Conservation (phyloP, 2,329 filamentous ascomycete species). For the Colletotrichum eremochloae region DNA sequence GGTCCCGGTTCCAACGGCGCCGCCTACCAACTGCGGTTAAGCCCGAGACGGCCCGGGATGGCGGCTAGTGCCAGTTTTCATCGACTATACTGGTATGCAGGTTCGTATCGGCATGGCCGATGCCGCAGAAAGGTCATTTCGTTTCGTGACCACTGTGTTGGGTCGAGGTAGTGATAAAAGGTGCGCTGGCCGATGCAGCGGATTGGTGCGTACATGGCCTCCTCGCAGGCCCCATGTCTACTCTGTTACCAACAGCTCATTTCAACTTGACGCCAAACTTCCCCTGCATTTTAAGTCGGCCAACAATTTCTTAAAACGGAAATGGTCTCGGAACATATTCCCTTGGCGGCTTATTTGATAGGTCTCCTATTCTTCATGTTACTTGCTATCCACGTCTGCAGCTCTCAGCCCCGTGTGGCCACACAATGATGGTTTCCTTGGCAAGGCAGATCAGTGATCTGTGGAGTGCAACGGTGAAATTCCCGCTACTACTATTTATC, state of each 20-base stretch:
- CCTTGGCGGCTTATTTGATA: not conserved
- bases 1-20: not conserved
- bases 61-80: not conserved
- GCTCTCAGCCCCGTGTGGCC: not conserved
- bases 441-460: not conserved
- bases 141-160: conserved; percentile 15
- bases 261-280: not conserved
- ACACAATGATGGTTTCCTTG: not conserved
- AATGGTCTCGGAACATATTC: too few relatives aligned
- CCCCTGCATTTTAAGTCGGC: conserved; percentile 14
- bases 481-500: too few relatives aligned
- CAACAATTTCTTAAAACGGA: too few relatives aligned
- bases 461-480: too few relatives aligned
- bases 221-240: not conserved
- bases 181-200: not conserved
- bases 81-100: conserved; percentile 4
- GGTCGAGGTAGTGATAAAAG: not conserved
- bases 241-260: conserved; percentile 8
- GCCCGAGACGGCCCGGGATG: not conserved
- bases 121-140: not conserved
- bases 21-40: not conserved
- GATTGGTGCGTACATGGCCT: conserved; percentile 2
- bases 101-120: not conserved
- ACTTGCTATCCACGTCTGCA: not conserved
- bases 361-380: not conserved